Percentiles rank a stretch among this genome's conserved stretches.
These are phyloP conservation scores for Arthrobotrys conoides DNA, from an alignment of 2,329 filamentous ascomycete species.

Conservation along the genomic window DNA sequence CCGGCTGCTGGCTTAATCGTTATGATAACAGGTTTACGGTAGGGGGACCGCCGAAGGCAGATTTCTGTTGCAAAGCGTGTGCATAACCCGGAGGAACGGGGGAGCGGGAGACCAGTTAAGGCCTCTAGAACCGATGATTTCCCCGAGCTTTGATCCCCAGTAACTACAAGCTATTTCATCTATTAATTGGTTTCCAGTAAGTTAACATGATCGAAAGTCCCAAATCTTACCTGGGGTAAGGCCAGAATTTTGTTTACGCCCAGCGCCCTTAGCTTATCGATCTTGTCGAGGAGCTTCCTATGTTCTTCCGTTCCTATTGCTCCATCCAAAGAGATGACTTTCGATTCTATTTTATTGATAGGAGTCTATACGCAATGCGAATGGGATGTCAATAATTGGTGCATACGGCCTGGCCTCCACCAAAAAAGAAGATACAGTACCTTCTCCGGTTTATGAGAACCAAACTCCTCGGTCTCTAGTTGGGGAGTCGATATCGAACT, in stretches of 20 bases:
- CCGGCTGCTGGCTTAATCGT: slow-evolving; percentile 25
- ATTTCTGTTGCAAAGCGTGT: slow-evolving; percentile 70
- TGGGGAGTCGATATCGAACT: slow-evolving; percentile 3
- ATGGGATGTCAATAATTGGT: neutral
- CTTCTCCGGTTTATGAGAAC: neutral
- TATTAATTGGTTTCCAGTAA: neutral
- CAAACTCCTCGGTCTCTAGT: neutral
- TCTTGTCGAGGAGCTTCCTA: slow-evolving; percentile 38
- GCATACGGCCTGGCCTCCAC: no score
- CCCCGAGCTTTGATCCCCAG: slow-evolving; percentile 68
- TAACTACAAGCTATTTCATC: slow-evolving; percentile 65
- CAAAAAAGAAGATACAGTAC: neutral
- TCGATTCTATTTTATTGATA: neutral
- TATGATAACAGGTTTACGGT: slow-evolving; percentile 64
- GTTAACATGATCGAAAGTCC: neutral
- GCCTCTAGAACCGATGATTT: slow-evolving; percentile 66
- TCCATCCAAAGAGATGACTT: neutral
- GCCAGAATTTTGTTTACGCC: slow-evolving; percentile 42
- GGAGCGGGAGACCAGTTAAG: slow-evolving; percentile 67
- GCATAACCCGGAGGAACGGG: slow-evolving; percentile 67
- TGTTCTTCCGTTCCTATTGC: slow-evolving; percentile 37
- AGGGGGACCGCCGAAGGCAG: slow-evolving; percentile 66
- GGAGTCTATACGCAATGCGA: neutral
- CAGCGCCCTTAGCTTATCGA: slow-evolving; percentile 34
- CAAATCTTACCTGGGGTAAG: slow-evolving; percentile 25